phyloP scores from a whole-genome alignment of 169 alveolate genomes.

The Plasmodium berghei region DNA sequence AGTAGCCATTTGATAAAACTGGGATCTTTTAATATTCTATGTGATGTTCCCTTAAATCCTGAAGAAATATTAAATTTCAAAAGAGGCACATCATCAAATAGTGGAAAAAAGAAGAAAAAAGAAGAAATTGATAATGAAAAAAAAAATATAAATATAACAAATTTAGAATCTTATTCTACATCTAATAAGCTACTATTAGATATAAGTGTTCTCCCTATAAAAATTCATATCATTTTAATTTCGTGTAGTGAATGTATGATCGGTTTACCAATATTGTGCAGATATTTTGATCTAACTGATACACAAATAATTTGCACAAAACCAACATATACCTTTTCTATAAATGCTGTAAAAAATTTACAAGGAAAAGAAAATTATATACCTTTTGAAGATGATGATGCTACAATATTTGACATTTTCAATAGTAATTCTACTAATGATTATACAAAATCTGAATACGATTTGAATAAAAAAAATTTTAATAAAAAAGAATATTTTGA shows the following conservation, averaged over 20 bases:
- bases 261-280: slow-evolving; percentile 73
- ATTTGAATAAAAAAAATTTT: slow-evolving; percentile 2
- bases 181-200: slow-evolving; percentile 46
- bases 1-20: slow-evolving; percentile 62
- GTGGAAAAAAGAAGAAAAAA: not conserved
- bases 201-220: slow-evolving; percentile 61
- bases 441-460: too few relatives aligned
- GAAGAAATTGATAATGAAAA: not conserved
- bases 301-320: slow-evolving; percentile 64
- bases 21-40: slow-evolving; percentile 58
- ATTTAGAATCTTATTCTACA: slow-evolving; percentile 13
- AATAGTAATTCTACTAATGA: not conserved
- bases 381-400: slow-evolving; percentile 35
- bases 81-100: slow-evolving; percentile 3
- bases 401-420: too few relatives aligned
- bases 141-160: slow-evolving; percentile 28
- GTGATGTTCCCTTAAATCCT: slow-evolving; percentile 55
- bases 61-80: slow-evolving; percentile 45
- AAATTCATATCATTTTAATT: slow-evolving; percentile 71
- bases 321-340: slow-evolving; percentile 31
- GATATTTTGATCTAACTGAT: slow-evolving; percentile 61
- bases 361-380: slow-evolving; percentile 53
- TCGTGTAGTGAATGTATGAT: slow-evolving; percentile 58
- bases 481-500: slow-evolving; percentile 47
- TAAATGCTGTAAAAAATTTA: slow-evolving; percentile 53